phyloP scores from a whole-genome alignment of 1,139 yeast genomes.

The Pneumocystis murina region DNA sequence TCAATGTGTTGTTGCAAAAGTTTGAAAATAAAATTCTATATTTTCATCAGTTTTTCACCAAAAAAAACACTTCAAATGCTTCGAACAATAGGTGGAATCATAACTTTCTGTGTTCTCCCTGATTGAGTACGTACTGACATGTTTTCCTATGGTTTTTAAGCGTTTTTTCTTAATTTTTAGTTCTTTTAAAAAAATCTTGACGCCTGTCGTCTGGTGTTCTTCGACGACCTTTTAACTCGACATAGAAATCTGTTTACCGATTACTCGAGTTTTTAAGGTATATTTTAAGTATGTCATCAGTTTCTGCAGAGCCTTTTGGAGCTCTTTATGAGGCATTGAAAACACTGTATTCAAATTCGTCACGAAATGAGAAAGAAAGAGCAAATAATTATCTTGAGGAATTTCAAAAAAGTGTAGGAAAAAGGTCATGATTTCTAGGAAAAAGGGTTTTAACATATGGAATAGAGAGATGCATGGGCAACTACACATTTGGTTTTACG shows the following conservation, averaged over 20 bases:
- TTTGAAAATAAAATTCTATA: conserved; percentile 58
- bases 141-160: not conserved
- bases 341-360: conserved; percentile 45
- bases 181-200: not conserved
- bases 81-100: conserved; percentile 12
- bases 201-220: not conserved
- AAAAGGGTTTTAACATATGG: not conserved
- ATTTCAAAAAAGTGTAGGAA: conserved; percentile 55
- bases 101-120: conserved; percentile 12
- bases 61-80: not conserved
- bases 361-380: conserved; percentile 36
- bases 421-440: conserved; percentile 2
- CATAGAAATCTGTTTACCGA: not conserved
- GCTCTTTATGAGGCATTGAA: conserved; percentile 35
- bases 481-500: conserved; percentile 24
- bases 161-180: not conserved
- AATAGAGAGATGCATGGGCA: conserved; percentile 29
- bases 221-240: not conserved
- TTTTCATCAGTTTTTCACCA: not conserved
- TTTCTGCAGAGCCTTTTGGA: not conserved
- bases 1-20: conserved; percentile 66
- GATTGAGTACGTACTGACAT: not conserved
- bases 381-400: conserved; percentile 58
- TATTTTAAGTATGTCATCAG: not conserved
- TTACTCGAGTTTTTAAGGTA: conserved; percentile 6